These are phyloP conservation scores for Draba incana DNA, from an alignment of 345 rosid genomes.

Conservation along the genomic window DNA sequence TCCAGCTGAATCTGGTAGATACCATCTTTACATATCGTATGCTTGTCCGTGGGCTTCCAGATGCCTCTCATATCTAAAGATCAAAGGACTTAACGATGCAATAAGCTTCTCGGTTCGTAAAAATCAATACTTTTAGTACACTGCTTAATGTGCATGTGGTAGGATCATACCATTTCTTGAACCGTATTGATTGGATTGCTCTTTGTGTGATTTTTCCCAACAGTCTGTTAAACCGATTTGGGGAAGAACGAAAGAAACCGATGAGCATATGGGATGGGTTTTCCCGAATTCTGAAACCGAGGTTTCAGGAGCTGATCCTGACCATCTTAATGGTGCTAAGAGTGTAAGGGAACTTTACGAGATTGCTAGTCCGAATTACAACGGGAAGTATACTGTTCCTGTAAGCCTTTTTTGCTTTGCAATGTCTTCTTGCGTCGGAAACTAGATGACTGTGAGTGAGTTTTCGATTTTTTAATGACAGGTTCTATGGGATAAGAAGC, in stretches of 20 bases:
- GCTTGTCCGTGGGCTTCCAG: slow-evolving; percentile 98
- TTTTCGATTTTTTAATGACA: slow-evolving; percentile 25
- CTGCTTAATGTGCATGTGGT: slow-evolving; percentile 3
- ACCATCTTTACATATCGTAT: slow-evolving; percentile 90
- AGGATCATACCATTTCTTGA: not conserved
- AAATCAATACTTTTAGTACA: not conserved
- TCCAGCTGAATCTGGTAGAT: slow-evolving; percentile 82
- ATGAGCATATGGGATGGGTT: slow-evolving; percentile 94
- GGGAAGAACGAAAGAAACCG: slow-evolving; percentile 83
- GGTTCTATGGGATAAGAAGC: slow-evolving; percentile 68
- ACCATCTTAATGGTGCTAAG: slow-evolving; percentile 72
- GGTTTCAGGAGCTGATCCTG: slow-evolving; percentile 79
- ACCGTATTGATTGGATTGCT: slow-evolving; percentile 7
- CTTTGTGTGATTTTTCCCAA: slow-evolving; percentile 20
- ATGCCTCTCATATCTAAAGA: slow-evolving; percentile 77
- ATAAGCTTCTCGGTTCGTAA: slow-evolving; percentile 75
- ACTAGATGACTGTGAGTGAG: slow-evolving; percentile 13
- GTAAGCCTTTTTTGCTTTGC: slow-evolving; percentile 52
- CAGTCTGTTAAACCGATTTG: slow-evolving; percentile 86
- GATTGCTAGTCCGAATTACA: slow-evolving; percentile 74
- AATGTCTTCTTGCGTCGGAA: slow-evolving; percentile 27
- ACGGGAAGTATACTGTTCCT: slow-evolving; percentile 86
- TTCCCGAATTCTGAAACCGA: slow-evolving; percentile 63
- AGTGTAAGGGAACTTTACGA: slow-evolving; percentile 79
- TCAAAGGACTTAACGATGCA: slow-evolving; percentile 82